Base-by-base conservation (phyloP, 2,329 filamentous ascomycete species). In the Epichloe amarillans region DNA sequence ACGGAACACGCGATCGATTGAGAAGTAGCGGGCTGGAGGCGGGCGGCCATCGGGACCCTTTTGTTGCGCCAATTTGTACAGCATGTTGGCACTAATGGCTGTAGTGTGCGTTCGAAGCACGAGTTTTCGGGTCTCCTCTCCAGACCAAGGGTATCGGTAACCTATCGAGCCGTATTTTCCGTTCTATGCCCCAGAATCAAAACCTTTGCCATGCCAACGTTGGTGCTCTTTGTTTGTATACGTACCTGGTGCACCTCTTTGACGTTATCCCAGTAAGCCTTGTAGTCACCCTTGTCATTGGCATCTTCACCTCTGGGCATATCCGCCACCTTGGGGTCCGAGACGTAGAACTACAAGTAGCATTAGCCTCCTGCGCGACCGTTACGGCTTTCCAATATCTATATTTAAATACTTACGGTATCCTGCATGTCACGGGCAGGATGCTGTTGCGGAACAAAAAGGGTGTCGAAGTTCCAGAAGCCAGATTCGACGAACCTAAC, bases 41-140 rank as follows among this genome's bases (percentile, higher is more conserved):
- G 77, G 76, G 49, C 73, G 72, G 45, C 80, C 79, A 60, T 82
- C 77, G 5, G 88, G 86, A 14, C 87, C 84, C 53, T 87, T 89
- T 64, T 86, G 79, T 51, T 84, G 79, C 30, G 93, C 89, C 49
- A 98, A 79, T 64, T 89, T 89, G 71, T 95, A 84, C 57, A 98
- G 80, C 74, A 95, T 88, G 62, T 87, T 88, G 30, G 91, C 86
- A 39, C 86, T 94, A 56, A 95, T 84, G 49, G 93, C 85, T 35
- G 93, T 98, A 3, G 93, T 98, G 71, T 98, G 93, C 52, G 93
- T 98, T 61, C 93, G 86, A 49, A 98, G 82, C 45, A 97, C 91
- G 49, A 97, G 79, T 51, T 58, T 82, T 54, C 89, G 75, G 19
- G 88, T 85, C 72, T 98, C 93, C 6, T 94, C 86, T 52, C 82